Evolutionary conservation across 768 basidiomycete species (phyloP), one percentile per base, ranked within the genome.

Genomic region (Mycena olivaceomarginata): DNA sequence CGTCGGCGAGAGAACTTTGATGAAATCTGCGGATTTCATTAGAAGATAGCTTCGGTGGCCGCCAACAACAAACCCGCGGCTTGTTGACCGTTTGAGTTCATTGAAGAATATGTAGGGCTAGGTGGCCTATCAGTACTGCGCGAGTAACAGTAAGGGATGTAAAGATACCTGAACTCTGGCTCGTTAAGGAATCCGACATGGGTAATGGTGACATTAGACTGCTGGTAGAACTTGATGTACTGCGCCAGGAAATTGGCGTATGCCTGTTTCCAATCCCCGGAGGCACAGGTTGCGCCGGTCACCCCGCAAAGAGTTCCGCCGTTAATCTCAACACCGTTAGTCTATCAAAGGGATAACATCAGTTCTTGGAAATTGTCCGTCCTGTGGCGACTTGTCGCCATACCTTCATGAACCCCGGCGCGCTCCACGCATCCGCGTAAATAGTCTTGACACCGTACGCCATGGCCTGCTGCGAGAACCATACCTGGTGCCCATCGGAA

Each of bases 381-480:
- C 43, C 7, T 18, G 63, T 13, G 46, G 25, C n/a, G 18, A 53
- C 16, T 18, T 6, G 25, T 15, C 13, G 13, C 22, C 62, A 15
- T n/a, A 70, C 74, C 69, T 77, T 77, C 76, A 77, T 77, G 22
- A 77, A 77, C 9, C 67, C 67, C 25, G 76, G 76, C 10, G 76
- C 76, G 48, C 66, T 56, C 76, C 76, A 77, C 13, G 76, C 67
- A 37, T 77, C 76, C 1, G 72, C 76, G 51, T 68, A 73, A 41
- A 77, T 59, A 4, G 76, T 77, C 67, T 69, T 77, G 39, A 77
- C 76, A n/a, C 76, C 76, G 53, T 74, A 77, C n/a, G n/a, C 12
- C 62, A 70, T 70, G 5, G 76, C 76, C 63, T 74, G 67, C 37
- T 73, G 48, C 18, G 76, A 77, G 43, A 77, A 70, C 76, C 72